Percentiles rank a stretch among this genome's conserved stretches.
These are phyloP conservation scores for Phlebopus sp. DNA, from an alignment of 1,284 basidiomycete genomes.

Conservation along the genomic window DNA sequence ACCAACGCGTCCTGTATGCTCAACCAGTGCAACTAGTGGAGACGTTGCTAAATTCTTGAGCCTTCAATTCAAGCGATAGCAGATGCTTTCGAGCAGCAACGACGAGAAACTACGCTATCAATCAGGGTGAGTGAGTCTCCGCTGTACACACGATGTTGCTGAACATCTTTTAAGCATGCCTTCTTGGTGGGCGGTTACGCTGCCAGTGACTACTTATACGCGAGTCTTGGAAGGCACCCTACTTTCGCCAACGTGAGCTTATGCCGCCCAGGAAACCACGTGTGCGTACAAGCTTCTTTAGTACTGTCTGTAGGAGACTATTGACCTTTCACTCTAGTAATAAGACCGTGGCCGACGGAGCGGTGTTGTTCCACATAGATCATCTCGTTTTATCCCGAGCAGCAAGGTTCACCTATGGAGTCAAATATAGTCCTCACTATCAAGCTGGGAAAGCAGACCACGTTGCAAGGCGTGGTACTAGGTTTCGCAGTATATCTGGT, in stretches of 20 bases:
- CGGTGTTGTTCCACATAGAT: conserved; percentile 12
- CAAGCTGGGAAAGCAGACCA: conserved; percentile 32
- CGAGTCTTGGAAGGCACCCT: conserved; percentile 29
- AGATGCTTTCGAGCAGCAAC: conserved; percentile 37
- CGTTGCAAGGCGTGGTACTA: conserved; percentile 11
- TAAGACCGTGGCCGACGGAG: conserved; percentile 12
- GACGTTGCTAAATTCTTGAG: conserved; percentile 42
- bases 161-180: conserved; percentile 23
- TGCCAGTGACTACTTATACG: conserved; percentile 42
- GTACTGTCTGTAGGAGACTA: conserved; percentile 15
- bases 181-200: conserved; percentile 42
- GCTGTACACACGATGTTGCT: neutral
- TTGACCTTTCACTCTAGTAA: conserved; percentile 18
- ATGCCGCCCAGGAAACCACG: conserved; percentile 25
- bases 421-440: conserved; percentile 29
- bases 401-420: conserved; percentile 7
- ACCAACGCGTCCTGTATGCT: too few relatives aligned
- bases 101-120: conserved; percentile 21
- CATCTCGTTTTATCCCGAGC: conserved; percentile 9
- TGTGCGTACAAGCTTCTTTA: conserved; percentile 34
- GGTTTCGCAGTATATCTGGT: conserved; percentile 8
- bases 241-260: conserved; percentile 19
- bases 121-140: conserved; percentile 29
- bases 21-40: conserved; percentile 19
- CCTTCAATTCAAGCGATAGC: conserved; percentile 44